Base-by-base conservation (phyloP, 2,329 filamentous ascomycete genomes). In the Fusarium torulosum region DNA sequence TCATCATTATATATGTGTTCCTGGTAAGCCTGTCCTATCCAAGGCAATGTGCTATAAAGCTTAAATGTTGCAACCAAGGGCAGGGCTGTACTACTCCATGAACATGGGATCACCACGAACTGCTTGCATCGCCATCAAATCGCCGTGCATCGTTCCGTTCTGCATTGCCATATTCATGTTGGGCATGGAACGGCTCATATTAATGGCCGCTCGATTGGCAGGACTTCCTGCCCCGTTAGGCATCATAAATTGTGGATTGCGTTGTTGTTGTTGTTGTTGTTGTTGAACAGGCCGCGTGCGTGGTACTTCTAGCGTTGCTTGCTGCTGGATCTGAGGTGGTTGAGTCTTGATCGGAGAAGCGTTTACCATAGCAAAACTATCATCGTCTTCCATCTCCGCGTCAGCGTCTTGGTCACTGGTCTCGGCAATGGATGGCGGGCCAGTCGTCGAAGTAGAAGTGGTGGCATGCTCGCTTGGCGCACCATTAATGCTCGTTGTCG, bases 381-480 rank as follows among this genome's bases (percentile, higher is more conserved):
- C 85, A 51, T 86, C 85, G 37, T 88, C 86, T 44, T 88, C 86
- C 86, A 88, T 88, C 57, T 84, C 83, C 10, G 79, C 79, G 54
- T 81, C 79, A 6, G 77, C 79, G 66, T 81, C 79, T 53, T 79
- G 78, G 44, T 81, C 79, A 40, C 82, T 85, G 33, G 79, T 82
- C n/a, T 83, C 83, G 21, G 83, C 82, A 13, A 81, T 75, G 7
- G 77, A 82, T 11, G 77, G 77, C 9, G 80, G 78, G 5, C 75
- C 76, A 7, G 78, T 78, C 11, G 77, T 77, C 10, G 75, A 75
- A 7, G 71, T 67, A 9, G 74, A 77, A n/a, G 69, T 71, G 27
- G 72, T 72, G 37, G 71, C 75, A 37, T 75, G 75, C 53, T 81
- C 79, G 65, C 76, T 81, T 6, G 67, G 62, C 27, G 69, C 59